Evolutionary conservation across 2,329 filamentous ascomycete species (phyloP), one percentile per base, ranked within the genome.

Genomic region (Colletotrichum sp.): DNA sequence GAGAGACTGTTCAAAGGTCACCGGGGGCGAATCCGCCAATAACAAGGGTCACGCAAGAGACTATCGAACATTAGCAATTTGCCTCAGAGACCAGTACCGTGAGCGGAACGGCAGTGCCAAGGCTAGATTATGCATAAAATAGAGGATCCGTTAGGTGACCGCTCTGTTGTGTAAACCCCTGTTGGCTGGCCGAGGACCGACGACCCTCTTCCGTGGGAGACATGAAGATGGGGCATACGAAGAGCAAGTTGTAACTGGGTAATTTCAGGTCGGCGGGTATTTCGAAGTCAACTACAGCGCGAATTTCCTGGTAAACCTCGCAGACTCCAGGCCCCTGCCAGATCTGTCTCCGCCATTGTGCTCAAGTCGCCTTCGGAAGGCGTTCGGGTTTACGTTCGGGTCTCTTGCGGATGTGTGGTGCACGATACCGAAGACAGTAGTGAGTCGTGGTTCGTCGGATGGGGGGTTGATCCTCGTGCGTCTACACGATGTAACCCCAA

Each of bases 81-180:
- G n/a, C 12, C 63, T n/a, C 15, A 15, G 36, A n/a, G 28, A 26
- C 68, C 59, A 71, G 34, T 39, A 12, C 16, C 44, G 13, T 26
- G 15, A 18, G 39, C 26, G n/a, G 39, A 67, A 34, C 24, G 24
- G 34, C 24, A 36, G 36, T 34, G 70, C 32, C 70, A 68, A 68
- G 64, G 57, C 70, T 73, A 30, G 24, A 32, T 68, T 65, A 63
- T 68, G 72, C 72, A 72, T 73, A 73, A 72, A 66, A 28, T 48
- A 55, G 24, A 39, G 22, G 34, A 24, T 63, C 48, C 15, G 5
- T 34, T 32, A 12, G 7, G 30, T 62, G 10, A 62, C 18, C 32
- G 44, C 16, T n/a, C 7, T 34, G n/a, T 22, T 8, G n/a, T 13
- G 4, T 16, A 15, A 60, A 36, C 68, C 48, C 68, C 26, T 71